These are phyloP conservation scores for Penicillium roqueforti DNA, from an alignment of 495 filamentous ascomycete species.

Conservation along the genomic window DNA sequence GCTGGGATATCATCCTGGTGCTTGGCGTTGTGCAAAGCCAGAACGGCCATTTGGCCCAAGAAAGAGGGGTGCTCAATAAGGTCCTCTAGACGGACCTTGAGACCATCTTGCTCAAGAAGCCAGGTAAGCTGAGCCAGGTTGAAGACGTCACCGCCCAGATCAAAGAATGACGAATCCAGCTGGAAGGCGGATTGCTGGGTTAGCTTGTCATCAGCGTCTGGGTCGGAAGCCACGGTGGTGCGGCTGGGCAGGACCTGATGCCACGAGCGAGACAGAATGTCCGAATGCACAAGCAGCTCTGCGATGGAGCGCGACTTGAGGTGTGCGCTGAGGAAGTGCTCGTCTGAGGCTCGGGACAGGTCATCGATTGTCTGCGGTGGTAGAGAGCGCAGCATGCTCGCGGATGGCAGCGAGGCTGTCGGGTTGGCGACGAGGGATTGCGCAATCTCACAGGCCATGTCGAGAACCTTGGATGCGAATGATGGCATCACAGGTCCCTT, in stretches of 20 bases:
- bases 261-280: slow-evolving; percentile 48
- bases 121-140: slow-evolving; percentile 46
- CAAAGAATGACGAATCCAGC: slow-evolving; percentile 49
- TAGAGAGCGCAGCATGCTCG: slow-evolving; percentile 35
- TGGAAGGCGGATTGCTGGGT: slow-evolving; percentile 29
- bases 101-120: slow-evolving; percentile 48
- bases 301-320: slow-evolving; percentile 42
- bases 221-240: slow-evolving; percentile 1
- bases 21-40: slow-evolving; percentile 36
- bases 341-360: slow-evolving; percentile 23
- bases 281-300: slow-evolving; percentile 45
- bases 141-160: slow-evolving; percentile 51
- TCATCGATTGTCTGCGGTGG: slow-evolving; percentile 31
- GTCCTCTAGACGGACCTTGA: slow-evolving; percentile 48
- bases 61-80: slow-evolving; percentile 47
- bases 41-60: slow-evolving; percentile 46
- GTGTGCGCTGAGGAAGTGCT: slow-evolving; percentile 33
- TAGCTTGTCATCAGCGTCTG: slow-evolving; percentile 12
- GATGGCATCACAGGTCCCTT: slow-evolving; percentile 39
- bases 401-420: slow-evolving; percentile 39
- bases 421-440: slow-evolving; percentile 45
- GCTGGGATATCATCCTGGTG: slow-evolving; percentile 18
- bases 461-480: slow-evolving; percentile 43
- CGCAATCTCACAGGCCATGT: slow-evolving; percentile 47
- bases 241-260: slow-evolving; percentile 43